phyloP scores from a whole-genome alignment of 257 asterid species.

The Capsicum chinense region DNA sequence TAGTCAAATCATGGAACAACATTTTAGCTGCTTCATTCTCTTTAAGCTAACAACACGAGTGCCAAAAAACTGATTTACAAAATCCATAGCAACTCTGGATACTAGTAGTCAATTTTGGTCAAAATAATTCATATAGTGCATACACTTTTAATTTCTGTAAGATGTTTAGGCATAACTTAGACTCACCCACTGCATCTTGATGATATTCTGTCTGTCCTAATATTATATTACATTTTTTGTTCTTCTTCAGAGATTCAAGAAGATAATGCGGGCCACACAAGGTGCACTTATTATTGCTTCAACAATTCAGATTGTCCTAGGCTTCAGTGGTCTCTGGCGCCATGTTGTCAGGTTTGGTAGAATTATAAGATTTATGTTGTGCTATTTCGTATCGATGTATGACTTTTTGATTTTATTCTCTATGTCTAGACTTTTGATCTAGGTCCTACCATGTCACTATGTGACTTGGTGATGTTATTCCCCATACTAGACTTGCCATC shows the following conservation, averaged over 20 bases:
- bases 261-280: constrained; percentile 87
- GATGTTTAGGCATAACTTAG: background rate
- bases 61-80: background rate
- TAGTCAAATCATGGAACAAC: background rate
- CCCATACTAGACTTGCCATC: background rate
- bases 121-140: background rate
- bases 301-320: constrained; percentile 76
- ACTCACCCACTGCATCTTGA: background rate
- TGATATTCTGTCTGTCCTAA: background rate
- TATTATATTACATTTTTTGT: constrained; percentile 1
- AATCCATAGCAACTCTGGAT: background rate
- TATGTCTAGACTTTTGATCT: background rate
- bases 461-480: background rate
- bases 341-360: constrained; percentile 60
- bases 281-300: constrained; percentile 88
- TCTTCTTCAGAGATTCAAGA: constrained; percentile 62
- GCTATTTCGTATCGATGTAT: background rate
- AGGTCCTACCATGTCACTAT: background rate
- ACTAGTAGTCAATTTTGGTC: background rate
- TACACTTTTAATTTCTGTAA: background rate
- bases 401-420: background rate
- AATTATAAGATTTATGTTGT: background rate
- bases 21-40: background rate
- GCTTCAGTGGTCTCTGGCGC: constrained; percentile 96
- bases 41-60: background rate